Percentiles rank a stretch among this genome's conserved stretches.
phyloP scores from a whole-genome alignment of 768 basidiomycete genomes.

The Xerocomus spinulosus region DNA sequence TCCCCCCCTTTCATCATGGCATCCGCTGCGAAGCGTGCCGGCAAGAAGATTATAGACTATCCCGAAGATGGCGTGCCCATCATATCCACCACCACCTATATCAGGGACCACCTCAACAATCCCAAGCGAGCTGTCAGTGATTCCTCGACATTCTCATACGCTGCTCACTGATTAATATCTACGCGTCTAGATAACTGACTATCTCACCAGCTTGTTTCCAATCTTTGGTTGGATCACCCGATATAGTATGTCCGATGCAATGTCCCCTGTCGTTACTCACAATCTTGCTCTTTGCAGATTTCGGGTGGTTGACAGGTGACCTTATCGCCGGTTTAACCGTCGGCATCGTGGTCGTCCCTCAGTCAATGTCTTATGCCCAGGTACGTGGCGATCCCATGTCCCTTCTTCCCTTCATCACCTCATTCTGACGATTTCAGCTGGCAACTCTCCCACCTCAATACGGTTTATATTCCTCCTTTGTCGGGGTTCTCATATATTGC shows the following conservation, averaged over 20 bases:
- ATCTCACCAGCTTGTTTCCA: slow-evolving; percentile 76
- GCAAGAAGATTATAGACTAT: slow-evolving; percentile 56
- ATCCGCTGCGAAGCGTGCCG: slow-evolving; percentile 40
- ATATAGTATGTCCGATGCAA: slow-evolving; percentile 58
- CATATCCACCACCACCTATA: slow-evolving; percentile 55
- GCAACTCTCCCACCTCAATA: slow-evolving; percentile 84
- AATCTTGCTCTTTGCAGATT: slow-evolving; percentile 41
- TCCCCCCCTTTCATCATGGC: slow-evolving; percentile 29
- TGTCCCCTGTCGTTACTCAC: slow-evolving; percentile 4
- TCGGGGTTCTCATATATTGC: slow-evolving; percentile 81
- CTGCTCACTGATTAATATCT: slow-evolving; percentile 1
- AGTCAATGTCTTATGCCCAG: slow-evolving; percentile 86
- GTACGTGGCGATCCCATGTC: slow-evolving; percentile 34
- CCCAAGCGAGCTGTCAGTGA: slow-evolving; percentile 50
- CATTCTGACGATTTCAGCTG: slow-evolving; percentile 42
- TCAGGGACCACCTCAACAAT: slow-evolving; percentile 36
- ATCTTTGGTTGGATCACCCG: slow-evolving; percentile 80
- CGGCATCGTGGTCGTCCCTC: slow-evolving; percentile 92
- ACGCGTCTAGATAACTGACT: slow-evolving; percentile 47
- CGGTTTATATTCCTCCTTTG: slow-evolving; percentile 91
- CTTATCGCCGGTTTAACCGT: slow-evolving; percentile 89
- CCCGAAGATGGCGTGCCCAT: slow-evolving; percentile 58
- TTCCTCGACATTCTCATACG: neutral
- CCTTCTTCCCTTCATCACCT: neutral
- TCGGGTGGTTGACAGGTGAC: slow-evolving; percentile 82